phyloP scores from a whole-genome alignment of 495 filamentous ascomycete species.

The Podospora didyma region DNA sequence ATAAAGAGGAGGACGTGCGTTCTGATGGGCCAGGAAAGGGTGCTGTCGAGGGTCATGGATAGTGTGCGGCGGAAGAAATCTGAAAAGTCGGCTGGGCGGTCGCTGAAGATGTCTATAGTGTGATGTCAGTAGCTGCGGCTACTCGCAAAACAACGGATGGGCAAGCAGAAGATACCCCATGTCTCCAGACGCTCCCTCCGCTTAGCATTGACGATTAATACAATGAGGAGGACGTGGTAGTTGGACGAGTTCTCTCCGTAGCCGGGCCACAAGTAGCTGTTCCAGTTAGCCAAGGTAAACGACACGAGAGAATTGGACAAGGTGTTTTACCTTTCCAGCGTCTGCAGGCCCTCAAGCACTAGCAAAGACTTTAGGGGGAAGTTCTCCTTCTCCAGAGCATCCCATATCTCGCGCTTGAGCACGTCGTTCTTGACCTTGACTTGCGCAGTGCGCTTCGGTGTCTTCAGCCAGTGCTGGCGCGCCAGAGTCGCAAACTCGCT shows the following conservation, averaged over 20 bases:
- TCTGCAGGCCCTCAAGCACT: constrained; percentile 82
- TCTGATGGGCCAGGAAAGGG: constrained; percentile 64
- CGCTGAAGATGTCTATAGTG: constrained; percentile 59
- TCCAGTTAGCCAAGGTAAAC: background rate
- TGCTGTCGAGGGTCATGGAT: constrained; percentile 80
- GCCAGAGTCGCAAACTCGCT: constrained; percentile 80
- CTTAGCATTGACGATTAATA: constrained; percentile 82
- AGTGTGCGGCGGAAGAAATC: constrained; percentile 84
- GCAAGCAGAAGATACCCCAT: constrained; percentile 54
- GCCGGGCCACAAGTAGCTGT: constrained; percentile 88
- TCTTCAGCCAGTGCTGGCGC: constrained; percentile 77
- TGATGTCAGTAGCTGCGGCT: constrained; percentile 23
- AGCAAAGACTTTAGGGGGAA: constrained; percentile 77
- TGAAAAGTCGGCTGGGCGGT: constrained; percentile 79
- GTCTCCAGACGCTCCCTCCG: constrained; percentile 78
- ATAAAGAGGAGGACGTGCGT: constrained; percentile 81
- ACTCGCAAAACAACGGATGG: background rate
- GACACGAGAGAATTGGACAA: background rate
- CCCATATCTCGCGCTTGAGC: constrained; percentile 88
- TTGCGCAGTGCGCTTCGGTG: constrained; percentile 47
- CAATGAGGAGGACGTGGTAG: constrained; percentile 81
- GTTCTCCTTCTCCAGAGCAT: constrained; percentile 72
- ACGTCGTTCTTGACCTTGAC: constrained; percentile 80
- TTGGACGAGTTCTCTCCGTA: constrained; percentile 88
- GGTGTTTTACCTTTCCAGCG: constrained; percentile 70